phyloP scores from a whole-genome alignment of 148 eudicot species.

The Fagopyrum homotropicum region DNA sequence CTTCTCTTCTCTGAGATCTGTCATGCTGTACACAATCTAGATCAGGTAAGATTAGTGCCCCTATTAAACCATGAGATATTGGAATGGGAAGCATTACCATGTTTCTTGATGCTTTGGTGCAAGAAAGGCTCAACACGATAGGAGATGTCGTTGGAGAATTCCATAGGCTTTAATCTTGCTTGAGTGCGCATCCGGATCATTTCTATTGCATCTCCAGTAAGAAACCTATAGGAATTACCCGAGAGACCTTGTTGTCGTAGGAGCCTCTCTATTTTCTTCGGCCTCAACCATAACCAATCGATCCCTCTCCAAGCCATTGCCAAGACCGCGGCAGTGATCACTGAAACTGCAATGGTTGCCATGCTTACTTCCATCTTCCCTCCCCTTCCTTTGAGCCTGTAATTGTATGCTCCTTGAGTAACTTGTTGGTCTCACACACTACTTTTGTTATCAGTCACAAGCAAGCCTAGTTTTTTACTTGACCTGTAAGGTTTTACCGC shows the following conservation, averaged over 20 bases:
- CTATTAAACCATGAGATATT: background rate
- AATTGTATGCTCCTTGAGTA: too few species aligned
- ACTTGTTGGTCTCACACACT: too few species aligned
- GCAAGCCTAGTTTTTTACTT: too few species aligned
- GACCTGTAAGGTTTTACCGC: too few species aligned
- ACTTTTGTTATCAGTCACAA: too few species aligned
- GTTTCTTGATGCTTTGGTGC: conserved; percentile 16
- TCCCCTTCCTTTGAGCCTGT: background rate
- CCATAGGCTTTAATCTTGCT: conserved; percentile 18
- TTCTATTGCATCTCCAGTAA: conserved; percentile 34
- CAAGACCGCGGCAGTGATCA: background rate
- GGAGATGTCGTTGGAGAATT: conserved; percentile 16
- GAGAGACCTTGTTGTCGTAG: conserved; percentile 37
- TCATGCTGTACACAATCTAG: background rate
- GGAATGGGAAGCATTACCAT: conserved; percentile 15
- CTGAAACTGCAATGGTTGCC: background rate
- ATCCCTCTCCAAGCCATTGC: conserved; percentile 19
- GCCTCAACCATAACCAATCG: conserved; percentile 46
- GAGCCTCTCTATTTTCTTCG: conserved; percentile 31
- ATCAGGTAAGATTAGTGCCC: background rate
- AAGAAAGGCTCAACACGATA: conserved; percentile 19
- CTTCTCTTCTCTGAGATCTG: background rate
- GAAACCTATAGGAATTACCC: conserved; percentile 41
- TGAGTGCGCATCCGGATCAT: conserved; percentile 18
- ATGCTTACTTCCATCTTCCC: background rate